These are phyloP conservation scores for Hyaloscypha hepaticicola DNA, from an alignment of 495 filamentous ascomycete species.

Conservation along the genomic window DNA sequence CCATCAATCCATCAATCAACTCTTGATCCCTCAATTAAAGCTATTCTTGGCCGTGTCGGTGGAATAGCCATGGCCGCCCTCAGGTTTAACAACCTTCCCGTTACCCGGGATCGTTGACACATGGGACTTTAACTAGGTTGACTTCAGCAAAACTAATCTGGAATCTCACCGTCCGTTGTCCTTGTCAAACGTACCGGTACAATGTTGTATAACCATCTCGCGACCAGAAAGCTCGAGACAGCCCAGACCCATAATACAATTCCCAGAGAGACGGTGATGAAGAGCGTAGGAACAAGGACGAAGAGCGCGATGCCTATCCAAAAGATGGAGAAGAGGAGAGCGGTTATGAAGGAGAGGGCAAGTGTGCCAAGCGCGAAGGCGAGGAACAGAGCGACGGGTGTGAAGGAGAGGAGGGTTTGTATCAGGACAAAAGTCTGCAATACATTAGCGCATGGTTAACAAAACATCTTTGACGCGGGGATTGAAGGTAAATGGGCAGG, in stretches of 20 bases:
- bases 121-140: neutral
- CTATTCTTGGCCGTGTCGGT: neutral
- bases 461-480: neutral
- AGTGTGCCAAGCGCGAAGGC: slow-evolving; percentile 55
- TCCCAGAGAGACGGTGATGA: slow-evolving; percentile 54
- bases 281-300: slow-evolving; percentile 61
- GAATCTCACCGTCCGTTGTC: slow-evolving; percentile 20
- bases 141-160: slow-evolving; percentile 10
- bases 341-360: slow-evolving; percentile 52
- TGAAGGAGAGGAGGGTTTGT: slow-evolving; percentile 28
- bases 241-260: slow-evolving; percentile 64
- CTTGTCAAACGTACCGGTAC: slow-evolving; percentile 30
- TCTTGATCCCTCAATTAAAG: neutral
- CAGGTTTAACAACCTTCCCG: slow-evolving; percentile 23
- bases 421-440: slow-evolving; percentile 28
- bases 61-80: slow-evolving; percentile 6
- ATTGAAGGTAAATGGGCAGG: neutral
- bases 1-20: no score
- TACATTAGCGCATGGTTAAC: neutral
- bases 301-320: slow-evolving; percentile 62
- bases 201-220: slow-evolving; percentile 47
- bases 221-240: slow-evolving; percentile 52
- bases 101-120: neutral
- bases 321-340: slow-evolving; percentile 60
- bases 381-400: slow-evolving; percentile 54